Percentiles rank a stretch among this genome's conserved stretches.
phyloP scores from a whole-genome alignment of 2,329 filamentous ascomycete genomes.

The Monilinia laxa region DNA sequence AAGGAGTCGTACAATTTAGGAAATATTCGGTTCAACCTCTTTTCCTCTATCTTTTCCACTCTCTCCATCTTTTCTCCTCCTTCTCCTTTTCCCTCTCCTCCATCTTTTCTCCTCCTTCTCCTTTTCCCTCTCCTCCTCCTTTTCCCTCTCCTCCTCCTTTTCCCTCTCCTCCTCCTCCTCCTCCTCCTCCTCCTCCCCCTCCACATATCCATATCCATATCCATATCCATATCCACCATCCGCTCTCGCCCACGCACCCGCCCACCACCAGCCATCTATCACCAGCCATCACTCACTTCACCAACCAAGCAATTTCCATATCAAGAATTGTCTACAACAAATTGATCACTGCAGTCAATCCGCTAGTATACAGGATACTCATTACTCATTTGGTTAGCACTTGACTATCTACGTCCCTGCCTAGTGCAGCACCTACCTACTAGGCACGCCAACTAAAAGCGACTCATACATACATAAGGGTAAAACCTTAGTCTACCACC shows the following conservation, averaged over 20 bases:
- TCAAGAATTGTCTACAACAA: too few species aligned
- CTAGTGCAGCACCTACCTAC: too few species aligned
- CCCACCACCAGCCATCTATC: background rate
- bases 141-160: background rate
- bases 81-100: background rate
- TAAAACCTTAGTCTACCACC: background rate
- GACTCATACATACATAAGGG: background rate
- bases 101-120: background rate
- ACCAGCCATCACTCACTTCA: background rate
- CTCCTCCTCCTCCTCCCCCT: too few species aligned
- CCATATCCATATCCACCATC: slow-evolving; percentile 3
- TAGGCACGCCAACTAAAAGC: background rate
- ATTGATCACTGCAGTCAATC: background rate
- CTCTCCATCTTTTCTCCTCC: too few species aligned
- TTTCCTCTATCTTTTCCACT: background rate
- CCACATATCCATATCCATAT: too few species aligned
- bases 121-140: background rate
- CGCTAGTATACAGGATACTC: too few species aligned
- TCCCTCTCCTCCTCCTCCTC: background rate
- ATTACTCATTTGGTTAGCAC: too few species aligned
- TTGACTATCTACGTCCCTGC: too few species aligned
- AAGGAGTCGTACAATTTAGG: background rate
- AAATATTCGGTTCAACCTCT: background rate
- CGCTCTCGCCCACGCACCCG: too few species aligned
- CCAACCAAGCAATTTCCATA: background rate